Conservation (phyloP, 495 filamentous ascomycete species). For the Echria macrotheca region DNA sequence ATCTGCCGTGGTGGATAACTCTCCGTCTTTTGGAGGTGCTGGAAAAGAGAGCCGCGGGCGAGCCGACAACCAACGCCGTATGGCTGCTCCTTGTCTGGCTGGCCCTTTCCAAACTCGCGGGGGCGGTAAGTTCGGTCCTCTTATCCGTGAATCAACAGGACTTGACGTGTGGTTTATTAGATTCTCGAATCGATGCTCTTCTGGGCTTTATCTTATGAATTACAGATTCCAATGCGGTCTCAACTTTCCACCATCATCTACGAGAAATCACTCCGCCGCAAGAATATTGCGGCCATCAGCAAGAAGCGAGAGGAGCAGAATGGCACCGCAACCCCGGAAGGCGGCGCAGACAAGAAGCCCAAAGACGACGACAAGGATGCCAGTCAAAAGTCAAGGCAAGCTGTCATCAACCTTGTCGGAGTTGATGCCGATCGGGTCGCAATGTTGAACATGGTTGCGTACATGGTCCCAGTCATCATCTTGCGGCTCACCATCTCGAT, state of each 20-base stretch:
- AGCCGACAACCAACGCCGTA: conserved; percentile 31
- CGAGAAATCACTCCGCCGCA: conserved; percentile 65
- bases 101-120: conserved; percentile 45
- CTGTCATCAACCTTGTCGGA: conserved; percentile 66
- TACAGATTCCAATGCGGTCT: conserved; percentile 56
- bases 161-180: conserved; percentile 23
- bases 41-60: conserved; percentile 42
- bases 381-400: conserved; percentile 52
- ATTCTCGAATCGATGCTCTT: conserved; percentile 56
- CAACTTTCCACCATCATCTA: conserved; percentile 66
- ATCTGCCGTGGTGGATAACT: conserved; percentile 55
- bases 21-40: conserved; percentile 54
- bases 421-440: conserved; percentile 68
- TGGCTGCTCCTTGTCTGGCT: conserved; percentile 60
- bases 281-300: conserved; percentile 53
- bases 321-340: conserved; percentile 29
- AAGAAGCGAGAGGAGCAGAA: conserved; percentile 7
- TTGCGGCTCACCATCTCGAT: conserved; percentile 56
- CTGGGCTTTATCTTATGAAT: conserved; percentile 39
- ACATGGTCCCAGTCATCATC: conserved; percentile 49
- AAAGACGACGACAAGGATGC: conserved; percentile 8
- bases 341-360: conserved; percentile 41
- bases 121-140: conserved; percentile 27
- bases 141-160: neutral
- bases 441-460: conserved; percentile 59